Conservation (phyloP, 805 yeast genomes). For the Candida insectorum region DNA sequence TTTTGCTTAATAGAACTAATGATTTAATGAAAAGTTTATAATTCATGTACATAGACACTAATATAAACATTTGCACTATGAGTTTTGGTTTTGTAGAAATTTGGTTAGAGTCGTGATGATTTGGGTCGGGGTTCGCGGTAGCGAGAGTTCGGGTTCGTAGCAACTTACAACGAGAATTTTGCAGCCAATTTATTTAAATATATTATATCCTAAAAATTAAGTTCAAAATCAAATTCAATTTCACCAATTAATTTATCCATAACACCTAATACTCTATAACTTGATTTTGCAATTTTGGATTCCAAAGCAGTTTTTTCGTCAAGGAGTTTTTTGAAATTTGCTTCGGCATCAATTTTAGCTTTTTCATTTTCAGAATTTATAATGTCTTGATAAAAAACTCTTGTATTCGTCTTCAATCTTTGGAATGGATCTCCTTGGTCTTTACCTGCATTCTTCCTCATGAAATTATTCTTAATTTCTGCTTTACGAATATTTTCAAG, state of each 20-base stretch:
- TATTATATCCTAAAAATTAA: not conserved
- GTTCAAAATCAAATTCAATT: conserved; percentile 32
- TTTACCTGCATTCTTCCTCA: conserved; percentile 45
- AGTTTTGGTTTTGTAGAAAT: too few relatives aligned
- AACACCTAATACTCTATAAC: conserved; percentile 56
- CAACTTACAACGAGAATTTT: too few relatives aligned
- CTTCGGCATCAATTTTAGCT: conserved; percentile 53
- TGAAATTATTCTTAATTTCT: conserved; percentile 61
- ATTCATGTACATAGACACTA: not conserved
- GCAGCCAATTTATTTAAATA: too few relatives aligned
- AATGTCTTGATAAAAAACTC: conserved; percentile 67
- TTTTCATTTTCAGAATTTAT: conserved; percentile 57
- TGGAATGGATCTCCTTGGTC: conserved; percentile 76
- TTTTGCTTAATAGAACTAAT: too few relatives aligned
- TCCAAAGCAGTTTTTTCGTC: conserved; percentile 45
- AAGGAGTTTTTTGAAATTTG: conserved; percentile 37
- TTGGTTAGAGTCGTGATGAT: too few relatives aligned
- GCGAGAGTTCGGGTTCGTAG: too few relatives aligned
- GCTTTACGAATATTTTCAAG: conserved; percentile 75
- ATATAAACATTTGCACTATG: too few relatives aligned
- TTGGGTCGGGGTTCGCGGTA: too few relatives aligned
- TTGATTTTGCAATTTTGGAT: conserved; percentile 43
- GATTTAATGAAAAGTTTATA: not conserved
- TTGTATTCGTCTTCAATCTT: conserved; percentile 83
- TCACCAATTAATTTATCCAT: conserved; percentile 52